Evolutionary conservation across 768 basidiomycete species (phyloP).

Genomic region (Mycena crocata): DNA sequence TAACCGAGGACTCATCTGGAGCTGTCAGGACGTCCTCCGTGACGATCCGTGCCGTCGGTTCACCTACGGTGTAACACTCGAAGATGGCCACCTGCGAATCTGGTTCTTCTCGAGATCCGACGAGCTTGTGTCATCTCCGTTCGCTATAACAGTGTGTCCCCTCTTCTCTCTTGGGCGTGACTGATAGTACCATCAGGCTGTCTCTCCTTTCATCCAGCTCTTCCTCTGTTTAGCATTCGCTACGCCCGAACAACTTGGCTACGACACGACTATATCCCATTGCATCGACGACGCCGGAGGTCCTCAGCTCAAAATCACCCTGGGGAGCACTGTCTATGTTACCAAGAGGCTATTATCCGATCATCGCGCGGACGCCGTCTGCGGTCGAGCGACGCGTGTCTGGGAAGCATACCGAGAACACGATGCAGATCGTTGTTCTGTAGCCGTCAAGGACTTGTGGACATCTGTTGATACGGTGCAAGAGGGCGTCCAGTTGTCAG

Average conservation of each 20-base stretch:
- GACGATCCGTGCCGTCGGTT: too few relatives aligned
- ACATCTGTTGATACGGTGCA: background rate
- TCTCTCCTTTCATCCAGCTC: too few relatives aligned
- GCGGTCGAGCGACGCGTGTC: constrained; percentile 9
- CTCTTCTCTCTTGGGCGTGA: too few relatives aligned
- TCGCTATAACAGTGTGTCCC: too few relatives aligned
- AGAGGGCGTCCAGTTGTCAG: background rate
- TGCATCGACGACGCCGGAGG: background rate
- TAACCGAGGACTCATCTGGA: too few relatives aligned
- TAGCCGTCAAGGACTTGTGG: constrained; percentile 14
- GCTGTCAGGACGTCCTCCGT: too few relatives aligned
- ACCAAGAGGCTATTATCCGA: constrained; percentile 2
- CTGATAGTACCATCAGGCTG: too few relatives aligned
- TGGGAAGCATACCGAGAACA: constrained; percentile 12
- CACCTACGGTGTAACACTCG: too few relatives aligned
- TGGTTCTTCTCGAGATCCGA: too few relatives aligned
- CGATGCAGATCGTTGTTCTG: background rate
- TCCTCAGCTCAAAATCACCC: background rate
- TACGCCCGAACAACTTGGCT: constrained; percentile 3
- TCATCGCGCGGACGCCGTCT: background rate
- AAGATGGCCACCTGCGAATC: too few relatives aligned
- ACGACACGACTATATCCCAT: constrained; percentile 5
- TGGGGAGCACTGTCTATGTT: background rate
- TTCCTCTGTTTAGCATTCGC: background rate
- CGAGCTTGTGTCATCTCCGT: too few relatives aligned